Percentiles rank a stretch among this genome's conserved stretches.
Conservation (phyloP, 2,329 filamentous ascomycete species). For the Sclerotinia glacialis region DNA sequence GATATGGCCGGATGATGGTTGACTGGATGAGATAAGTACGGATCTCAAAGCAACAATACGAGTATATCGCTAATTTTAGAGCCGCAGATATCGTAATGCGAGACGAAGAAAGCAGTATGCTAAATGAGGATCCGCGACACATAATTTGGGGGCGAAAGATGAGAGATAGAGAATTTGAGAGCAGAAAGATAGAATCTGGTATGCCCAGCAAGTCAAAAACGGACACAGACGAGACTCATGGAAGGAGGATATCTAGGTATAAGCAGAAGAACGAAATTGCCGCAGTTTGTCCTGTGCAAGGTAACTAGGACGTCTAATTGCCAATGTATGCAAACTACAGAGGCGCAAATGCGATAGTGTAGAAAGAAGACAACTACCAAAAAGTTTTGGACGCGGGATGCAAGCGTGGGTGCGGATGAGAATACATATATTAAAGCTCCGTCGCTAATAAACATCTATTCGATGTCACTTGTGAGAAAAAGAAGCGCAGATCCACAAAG, state of each 20-base stretch:
- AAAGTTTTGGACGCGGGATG: no score
- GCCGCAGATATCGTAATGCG: neutral
- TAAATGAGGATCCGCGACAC: neutral
- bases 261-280: no score
- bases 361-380: no score
- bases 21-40: neutral
- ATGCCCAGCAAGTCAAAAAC: no score
- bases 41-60: neutral
- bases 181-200: neutral
- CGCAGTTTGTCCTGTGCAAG: neutral
- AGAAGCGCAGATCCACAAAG: no score
- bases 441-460: neutral
- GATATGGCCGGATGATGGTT: neutral
- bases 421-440: neutral
- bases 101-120: neutral
- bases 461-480: neutral
- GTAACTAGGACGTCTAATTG: no score
- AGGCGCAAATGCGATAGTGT: neutral
- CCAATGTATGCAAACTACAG: no score
- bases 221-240: neutral
- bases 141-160: no score
- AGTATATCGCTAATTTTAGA: neutral
- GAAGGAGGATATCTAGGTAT: neutral
- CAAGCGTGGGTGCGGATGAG: no score
- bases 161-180: neutral